phyloP scores from a whole-genome alignment of 176 grass and related monocot genomes.

The Lolium rigidum region DNA sequence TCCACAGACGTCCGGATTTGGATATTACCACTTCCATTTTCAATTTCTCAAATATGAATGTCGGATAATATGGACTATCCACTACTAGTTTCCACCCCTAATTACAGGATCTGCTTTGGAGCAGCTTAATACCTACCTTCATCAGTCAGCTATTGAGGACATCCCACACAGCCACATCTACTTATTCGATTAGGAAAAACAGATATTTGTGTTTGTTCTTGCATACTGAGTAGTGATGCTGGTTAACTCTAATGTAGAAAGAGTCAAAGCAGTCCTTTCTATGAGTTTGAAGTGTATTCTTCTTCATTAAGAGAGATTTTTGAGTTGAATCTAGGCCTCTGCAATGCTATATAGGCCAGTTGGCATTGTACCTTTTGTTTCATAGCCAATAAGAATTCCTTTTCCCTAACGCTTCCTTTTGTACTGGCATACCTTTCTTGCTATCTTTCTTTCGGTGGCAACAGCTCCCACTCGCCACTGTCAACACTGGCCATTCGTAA shows the following conservation, averaged over 20 bases:
- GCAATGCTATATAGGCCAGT: not conserved
- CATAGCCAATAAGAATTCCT: constrained; percentile 10
- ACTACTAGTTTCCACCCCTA: too few species aligned
- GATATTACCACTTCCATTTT: too few species aligned
- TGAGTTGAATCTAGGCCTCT: not conserved
- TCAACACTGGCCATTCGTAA: not conserved
- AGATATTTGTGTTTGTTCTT: constrained; percentile 1
- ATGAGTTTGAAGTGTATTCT: not conserved
- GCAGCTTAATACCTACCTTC: constrained; percentile 74
- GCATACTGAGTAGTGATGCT: not conserved
- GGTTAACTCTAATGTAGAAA: not conserved
- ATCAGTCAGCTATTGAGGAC: constrained; percentile 85
- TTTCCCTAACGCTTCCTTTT: not conserved
- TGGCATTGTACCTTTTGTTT: not conserved
- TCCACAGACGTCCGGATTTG: too few species aligned
- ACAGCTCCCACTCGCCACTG: not conserved
- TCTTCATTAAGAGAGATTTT: not conserved
- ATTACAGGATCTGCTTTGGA: constrained; percentile 77
- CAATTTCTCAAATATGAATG: too few species aligned
- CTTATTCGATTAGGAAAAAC: not conserved
- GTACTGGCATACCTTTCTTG: not conserved
- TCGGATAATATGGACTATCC: too few species aligned
- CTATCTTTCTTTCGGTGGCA: not conserved
- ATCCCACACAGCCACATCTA: constrained; percentile 23
- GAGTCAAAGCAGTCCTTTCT: not conserved